phyloP scores from a whole-genome alignment of 2,329 filamentous ascomycete genomes.

The Lojkania enalia region DNA sequence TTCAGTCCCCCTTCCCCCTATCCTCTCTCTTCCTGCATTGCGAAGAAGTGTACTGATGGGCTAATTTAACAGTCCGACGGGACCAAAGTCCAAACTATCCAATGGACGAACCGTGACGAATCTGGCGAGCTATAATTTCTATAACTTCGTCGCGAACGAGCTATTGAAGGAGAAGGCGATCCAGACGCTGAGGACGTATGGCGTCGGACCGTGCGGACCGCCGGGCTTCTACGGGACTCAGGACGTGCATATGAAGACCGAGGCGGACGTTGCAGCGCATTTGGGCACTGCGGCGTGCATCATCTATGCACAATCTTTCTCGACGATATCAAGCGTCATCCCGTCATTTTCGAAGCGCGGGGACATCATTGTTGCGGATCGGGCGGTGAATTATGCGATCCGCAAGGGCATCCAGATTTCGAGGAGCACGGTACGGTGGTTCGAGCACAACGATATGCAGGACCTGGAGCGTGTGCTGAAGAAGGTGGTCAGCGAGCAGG shows the following conservation, averaged over 20 bases:
- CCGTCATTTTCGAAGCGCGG: constrained; percentile 96
- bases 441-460: constrained; percentile 93
- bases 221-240: constrained; percentile 98
- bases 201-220: constrained; percentile 93
- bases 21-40: too few relatives aligned
- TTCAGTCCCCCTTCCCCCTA: too few relatives aligned
- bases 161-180: constrained; percentile 93
- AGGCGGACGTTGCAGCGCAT: constrained; percentile 89
- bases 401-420: constrained; percentile 93
- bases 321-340: constrained; percentile 94
- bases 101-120: constrained; percentile 92
- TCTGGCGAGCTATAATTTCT: constrained; percentile 94
- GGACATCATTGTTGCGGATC: constrained; percentile 95
- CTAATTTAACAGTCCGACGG: constrained; percentile 68
- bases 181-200: constrained; percentile 89
- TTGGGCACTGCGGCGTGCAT: constrained; percentile 88
- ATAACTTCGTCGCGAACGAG: constrained; percentile 94
- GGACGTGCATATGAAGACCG: constrained; percentile 96
- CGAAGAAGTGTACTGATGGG: constrained; percentile 16
- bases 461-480: constrained; percentile 85
- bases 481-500: constrained; percentile 85
- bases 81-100: constrained; percentile 83
- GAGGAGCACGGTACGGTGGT: constrained; percentile 89
- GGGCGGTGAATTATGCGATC: constrained; percentile 89
- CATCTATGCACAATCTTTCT: constrained; percentile 94